These are phyloP conservation scores for Jacaranda copaia DNA, from an alignment of 257 asterid species.

Conservation along the genomic window DNA sequence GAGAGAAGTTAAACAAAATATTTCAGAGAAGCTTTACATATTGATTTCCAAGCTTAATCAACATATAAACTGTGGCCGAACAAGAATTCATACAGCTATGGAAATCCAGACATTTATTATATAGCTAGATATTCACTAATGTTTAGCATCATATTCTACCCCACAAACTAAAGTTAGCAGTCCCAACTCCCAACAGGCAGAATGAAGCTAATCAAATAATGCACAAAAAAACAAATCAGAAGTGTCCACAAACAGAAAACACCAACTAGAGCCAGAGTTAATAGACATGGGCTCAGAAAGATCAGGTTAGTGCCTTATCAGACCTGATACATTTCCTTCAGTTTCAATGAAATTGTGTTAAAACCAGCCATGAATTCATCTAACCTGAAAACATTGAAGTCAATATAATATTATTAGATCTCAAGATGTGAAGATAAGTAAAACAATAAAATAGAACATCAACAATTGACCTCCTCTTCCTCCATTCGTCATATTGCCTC, in stretches of 20 bases:
- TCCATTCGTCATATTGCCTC: conserved; percentile 93
- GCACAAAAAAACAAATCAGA: neutral
- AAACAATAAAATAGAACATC: conserved; percentile 4
- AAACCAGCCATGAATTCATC: conserved; percentile 99
- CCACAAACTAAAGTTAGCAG: neutral
- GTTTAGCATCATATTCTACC: neutral
- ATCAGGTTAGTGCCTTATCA: conserved; percentile 8
- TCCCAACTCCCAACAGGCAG: neutral
- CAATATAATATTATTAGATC: neutral
- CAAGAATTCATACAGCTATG: neutral
- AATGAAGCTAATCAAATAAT: neutral
- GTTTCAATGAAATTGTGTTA: conserved; percentile 87
- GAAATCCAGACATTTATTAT: neutral
- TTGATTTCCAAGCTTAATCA: neutral
- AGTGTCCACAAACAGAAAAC: conserved; percentile 21
- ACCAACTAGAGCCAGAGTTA: conserved; percentile 22
- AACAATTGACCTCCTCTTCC: conserved; percentile 73
- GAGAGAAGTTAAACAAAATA: neutral
- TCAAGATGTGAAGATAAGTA: conserved; percentile 16
- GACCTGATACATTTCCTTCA: conserved; percentile 99
- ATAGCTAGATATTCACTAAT: neutral
- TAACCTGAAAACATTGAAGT: conserved; percentile 61
- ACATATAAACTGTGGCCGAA: neutral
- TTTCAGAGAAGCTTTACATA: neutral
- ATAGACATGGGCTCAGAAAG: conserved; percentile 23